Conservation (phyloP, 129 eudicot genomes). For the Arctium minus region DNA sequence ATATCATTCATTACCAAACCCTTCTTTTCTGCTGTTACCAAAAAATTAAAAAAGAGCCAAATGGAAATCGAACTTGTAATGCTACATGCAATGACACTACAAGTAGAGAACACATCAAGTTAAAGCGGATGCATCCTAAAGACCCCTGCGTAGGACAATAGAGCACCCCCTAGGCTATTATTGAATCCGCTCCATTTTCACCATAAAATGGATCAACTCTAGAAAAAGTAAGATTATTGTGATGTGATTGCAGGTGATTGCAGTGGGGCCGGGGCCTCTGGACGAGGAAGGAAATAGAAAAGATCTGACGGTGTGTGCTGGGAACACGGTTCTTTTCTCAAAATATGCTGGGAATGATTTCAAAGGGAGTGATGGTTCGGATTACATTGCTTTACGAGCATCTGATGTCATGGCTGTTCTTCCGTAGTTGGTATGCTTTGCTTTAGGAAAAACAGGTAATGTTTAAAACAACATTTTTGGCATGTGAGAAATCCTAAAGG, state of each 20-base stretch:
- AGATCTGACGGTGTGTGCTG: conserved; percentile 45
- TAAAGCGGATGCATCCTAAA: no score
- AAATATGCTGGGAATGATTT: conserved; percentile 88
- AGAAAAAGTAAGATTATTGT: background rate
- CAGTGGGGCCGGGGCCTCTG: conserved; percentile 80
- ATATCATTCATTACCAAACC: no score
- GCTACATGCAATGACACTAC: no score
- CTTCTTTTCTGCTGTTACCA: no score
- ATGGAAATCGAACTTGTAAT: background rate
- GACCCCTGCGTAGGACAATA: no score
- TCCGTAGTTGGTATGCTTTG: conserved; percentile 35
- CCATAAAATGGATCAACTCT: background rate
- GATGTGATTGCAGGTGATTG: conserved; percentile 55
- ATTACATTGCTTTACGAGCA: conserved; percentile 63
- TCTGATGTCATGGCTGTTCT: conserved; percentile 84
- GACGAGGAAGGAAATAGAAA: conserved; percentile 80
- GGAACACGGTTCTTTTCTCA: conserved; percentile 77
- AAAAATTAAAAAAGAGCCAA: background rate
- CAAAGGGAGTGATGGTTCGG: conserved; percentile 69
- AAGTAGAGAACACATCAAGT: no score
- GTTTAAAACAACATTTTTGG: conserved; percentile 22
- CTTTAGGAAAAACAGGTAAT: conserved; percentile 5
- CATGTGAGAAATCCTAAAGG: conserved; percentile 18
- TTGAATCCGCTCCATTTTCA: background rate
- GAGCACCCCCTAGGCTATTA: no score